Evolutionary conservation across 2,329 filamentous ascomycete species (phyloP), one percentile per base, ranked within the genome.

Genomic region (Mycosphaerella sp.): DNA sequence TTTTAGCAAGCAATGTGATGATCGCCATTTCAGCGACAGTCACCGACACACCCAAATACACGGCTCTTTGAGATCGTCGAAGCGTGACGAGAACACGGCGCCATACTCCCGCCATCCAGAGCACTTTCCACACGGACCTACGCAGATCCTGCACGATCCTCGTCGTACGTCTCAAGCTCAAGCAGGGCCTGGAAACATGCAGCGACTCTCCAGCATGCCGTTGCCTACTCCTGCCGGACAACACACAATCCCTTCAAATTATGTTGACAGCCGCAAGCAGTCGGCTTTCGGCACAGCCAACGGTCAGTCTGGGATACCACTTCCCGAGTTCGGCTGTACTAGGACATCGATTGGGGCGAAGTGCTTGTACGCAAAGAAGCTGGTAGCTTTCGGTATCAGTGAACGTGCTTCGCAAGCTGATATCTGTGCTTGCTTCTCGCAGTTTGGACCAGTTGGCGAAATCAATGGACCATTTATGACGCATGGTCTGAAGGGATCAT

Each of bases 281-380:
- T 21, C 39, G 3, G 17, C 10, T 16, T 18, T 21, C 17, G 10
- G 2, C 13, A 34, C 10, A 3, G 30, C 10, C 10, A 34, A 13
- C 13, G 30, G 30, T 6, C 21, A 25, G 21, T 25, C 21, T n/a
- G 16, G 12, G 4, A 21, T 35, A 37, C 34, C 35, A 41, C n/a
- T 27, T 18, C 21, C 32, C 21, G 39, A 47, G 6, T 43, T 39
- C 32, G 46, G 49, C 16, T 59, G 56, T 41, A 43, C 30, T 13
- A 56, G 40, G 32, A 32, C 46, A 13, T 16, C 4, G n/a, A 56
- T 60, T 35, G 56, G 55, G 9, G 39, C 47, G 5, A 49, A 53
- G 16, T 60, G 58, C 32, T 40, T 34, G 6, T 55, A 51, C 30
- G 59, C 53, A 10, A 50, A 50, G 16, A 59, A 55, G 53, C 36